Evolutionary conservation across 2,329 filamentous ascomycete genomes (phyloP).

Genomic region (Botrytis aclada): DNA sequence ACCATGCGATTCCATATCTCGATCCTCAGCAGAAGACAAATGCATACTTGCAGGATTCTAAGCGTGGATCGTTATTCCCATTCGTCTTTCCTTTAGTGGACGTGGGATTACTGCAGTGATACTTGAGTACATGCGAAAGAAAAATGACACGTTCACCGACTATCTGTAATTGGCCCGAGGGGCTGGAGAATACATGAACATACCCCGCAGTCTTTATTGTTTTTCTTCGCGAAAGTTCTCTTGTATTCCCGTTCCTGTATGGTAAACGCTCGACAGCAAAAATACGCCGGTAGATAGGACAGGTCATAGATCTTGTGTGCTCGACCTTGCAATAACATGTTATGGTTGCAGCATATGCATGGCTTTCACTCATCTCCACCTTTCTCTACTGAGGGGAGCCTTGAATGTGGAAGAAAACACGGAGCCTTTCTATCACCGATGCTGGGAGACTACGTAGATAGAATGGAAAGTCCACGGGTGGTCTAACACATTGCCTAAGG

Average conservation of each 20-base stretch:
- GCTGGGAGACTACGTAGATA: background rate
- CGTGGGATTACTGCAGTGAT: background rate
- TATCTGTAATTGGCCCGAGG: conserved; percentile 6
- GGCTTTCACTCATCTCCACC: background rate
- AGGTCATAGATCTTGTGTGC: conserved; percentile 1
- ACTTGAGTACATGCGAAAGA: background rate
- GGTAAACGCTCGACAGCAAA: conserved; percentile 2
- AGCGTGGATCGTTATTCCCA: background rate
- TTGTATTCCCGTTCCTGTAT: background rate
- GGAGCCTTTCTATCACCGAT: background rate
- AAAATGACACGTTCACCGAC: conserved; percentile 17
- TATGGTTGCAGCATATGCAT: conserved; percentile 1
- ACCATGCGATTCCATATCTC: background rate
- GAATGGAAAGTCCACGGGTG: background rate
- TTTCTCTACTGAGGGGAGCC: background rate
- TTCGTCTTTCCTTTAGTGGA: background rate
- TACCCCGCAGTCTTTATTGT: conserved; percentile 19
- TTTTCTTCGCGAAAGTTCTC: conserved; percentile 13
- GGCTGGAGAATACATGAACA: conserved; percentile 15
- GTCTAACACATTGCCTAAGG: background rate
- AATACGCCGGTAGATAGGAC: background rate
- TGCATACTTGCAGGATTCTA: background rate
- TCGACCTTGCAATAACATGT: background rate
- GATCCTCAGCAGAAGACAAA: background rate
- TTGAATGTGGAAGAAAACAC: background rate